Base-by-base conservation (phyloP, 768 basidiomycete species). In the Termitomyces sp. region DNA sequence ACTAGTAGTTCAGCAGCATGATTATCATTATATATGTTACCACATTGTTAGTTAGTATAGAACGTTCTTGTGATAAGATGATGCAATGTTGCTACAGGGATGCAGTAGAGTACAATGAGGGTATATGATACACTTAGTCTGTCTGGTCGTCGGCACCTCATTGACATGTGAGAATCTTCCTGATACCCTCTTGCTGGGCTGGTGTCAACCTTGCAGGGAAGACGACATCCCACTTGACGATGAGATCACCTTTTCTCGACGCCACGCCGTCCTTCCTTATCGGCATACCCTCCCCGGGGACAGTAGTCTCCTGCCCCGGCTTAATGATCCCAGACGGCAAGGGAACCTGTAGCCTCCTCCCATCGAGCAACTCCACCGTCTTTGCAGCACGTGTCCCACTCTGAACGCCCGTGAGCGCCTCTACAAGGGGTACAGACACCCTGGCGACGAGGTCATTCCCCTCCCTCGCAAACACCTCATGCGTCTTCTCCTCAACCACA, bases 401-500 rank as follows among this genome's bases (percentile, higher is more conserved):
- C 6, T 68, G 52, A 12, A 74, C 67, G 20, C 89, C 89, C 0
- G 86, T 70, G 20, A 98, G 73, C 1, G 95, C 94, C 31, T 97
- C 92, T 22, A 93, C 84, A 1, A 98, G 81, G 12, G 92, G 78
- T 50, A 98, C 73, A 58, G 79, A 75, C 39, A 89, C 52, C 18
- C 67, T 76, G 54, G 79, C 79, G 41, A 80, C 65, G 43, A 98
- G 80, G 67, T 97, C 86, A 71, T 96, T 89, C 31, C 88, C 92
- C 7, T 89, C 85, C 22, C 95, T 80, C 55, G 74, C 79, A 70
- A 91, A 97, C 16, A 76, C 68, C 0, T 79, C 69, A 69, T 98
- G 91, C 9, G 88, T 86, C 71, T 96, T 98, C 72, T 98, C 94
- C 69, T 97, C 95, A n/a, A 97, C 84, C 44, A 96, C 84, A 66